Evolutionary conservation across 345 rosid species (phyloP).

Genomic region (Moricandia moricandioides): DNA sequence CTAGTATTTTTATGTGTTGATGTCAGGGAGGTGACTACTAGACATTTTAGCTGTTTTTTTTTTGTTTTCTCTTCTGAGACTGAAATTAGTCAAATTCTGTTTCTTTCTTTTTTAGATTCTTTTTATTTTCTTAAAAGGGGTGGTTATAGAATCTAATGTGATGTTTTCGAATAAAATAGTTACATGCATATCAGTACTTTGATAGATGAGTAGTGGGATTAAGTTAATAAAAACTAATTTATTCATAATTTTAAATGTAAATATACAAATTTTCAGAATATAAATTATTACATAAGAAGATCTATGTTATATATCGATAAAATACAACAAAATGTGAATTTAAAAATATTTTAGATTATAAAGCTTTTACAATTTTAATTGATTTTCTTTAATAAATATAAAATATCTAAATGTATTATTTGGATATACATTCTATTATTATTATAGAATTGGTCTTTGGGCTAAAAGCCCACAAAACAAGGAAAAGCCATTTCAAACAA

Average conservation of each 20-base stretch:
- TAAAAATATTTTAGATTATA: too few species aligned
- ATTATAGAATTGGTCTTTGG: not conserved
- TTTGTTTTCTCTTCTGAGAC: not conserved
- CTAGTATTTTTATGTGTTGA: not conserved
- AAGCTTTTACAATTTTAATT: not conserved
- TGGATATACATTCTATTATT: not conserved
- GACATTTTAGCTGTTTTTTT: slow-evolving; percentile 2
- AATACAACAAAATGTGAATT: not conserved
- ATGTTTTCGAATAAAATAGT: not conserved
- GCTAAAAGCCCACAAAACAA: not conserved
- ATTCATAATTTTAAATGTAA: not conserved
- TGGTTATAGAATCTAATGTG: not conserved
- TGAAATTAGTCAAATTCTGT: slow-evolving; percentile 21
- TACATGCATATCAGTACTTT: not conserved
- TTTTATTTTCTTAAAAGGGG: not conserved
- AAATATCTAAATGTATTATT: too few species aligned
- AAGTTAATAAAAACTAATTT: too few species aligned
- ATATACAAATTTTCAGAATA: not conserved
- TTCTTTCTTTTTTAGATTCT: not conserved
- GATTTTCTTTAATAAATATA: not conserved
- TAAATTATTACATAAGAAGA: not conserved
- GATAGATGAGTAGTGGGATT: not conserved
- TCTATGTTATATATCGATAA: too few species aligned
- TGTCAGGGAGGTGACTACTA: not conserved
- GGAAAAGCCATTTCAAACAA: not conserved